Evolutionary conservation across 352 stramenopile genomes (phyloP).

Genomic region (Globisporangium solare): DNA sequence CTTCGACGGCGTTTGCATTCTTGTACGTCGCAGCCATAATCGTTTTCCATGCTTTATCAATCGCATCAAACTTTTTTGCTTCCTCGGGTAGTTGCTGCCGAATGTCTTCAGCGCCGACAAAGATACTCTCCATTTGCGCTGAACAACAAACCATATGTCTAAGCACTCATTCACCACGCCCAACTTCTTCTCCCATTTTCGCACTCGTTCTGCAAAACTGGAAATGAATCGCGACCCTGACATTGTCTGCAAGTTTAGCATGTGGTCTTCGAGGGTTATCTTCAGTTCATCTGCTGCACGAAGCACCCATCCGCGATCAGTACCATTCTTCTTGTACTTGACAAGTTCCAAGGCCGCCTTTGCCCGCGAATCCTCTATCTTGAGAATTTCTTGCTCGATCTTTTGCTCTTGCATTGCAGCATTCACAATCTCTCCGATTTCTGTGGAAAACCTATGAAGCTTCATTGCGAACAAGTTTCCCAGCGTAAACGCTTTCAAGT

Average conservation of each 20-base stretch:
- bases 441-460: slow-evolving; percentile 81
- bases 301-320: slow-evolving; percentile 77
- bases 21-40: slow-evolving; percentile 92
- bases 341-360: slow-evolving; percentile 87
- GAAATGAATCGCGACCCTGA: slow-evolving; percentile 89
- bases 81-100: slow-evolving; percentile 91
- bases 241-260: slow-evolving; percentile 90
- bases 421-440: slow-evolving; percentile 93
- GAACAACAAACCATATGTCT: slow-evolving; percentile 92
- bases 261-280: slow-evolving; percentile 80
- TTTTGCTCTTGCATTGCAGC: slow-evolving; percentile 92
- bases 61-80: slow-evolving; percentile 92
- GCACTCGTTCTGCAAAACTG: slow-evolving; percentile 86
- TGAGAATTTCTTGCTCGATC: slow-evolving; percentile 91
- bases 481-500: slow-evolving; percentile 91
- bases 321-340: slow-evolving; percentile 92
- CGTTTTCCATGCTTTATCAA: slow-evolving; percentile 91
- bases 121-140: slow-evolving; percentile 95
- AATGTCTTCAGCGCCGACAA: slow-evolving; percentile 92
- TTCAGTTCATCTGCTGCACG: slow-evolving; percentile 84
- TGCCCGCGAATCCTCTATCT: slow-evolving; percentile 90
- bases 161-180: slow-evolving; percentile 89
- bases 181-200: slow-evolving; percentile 90
- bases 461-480: slow-evolving; percentile 92
- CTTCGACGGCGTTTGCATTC: slow-evolving; percentile 89